These are phyloP conservation scores for Mucor piriformis DNA, from an alignment of 371 early-diverging fungal genomes.

Conservation along the genomic window DNA sequence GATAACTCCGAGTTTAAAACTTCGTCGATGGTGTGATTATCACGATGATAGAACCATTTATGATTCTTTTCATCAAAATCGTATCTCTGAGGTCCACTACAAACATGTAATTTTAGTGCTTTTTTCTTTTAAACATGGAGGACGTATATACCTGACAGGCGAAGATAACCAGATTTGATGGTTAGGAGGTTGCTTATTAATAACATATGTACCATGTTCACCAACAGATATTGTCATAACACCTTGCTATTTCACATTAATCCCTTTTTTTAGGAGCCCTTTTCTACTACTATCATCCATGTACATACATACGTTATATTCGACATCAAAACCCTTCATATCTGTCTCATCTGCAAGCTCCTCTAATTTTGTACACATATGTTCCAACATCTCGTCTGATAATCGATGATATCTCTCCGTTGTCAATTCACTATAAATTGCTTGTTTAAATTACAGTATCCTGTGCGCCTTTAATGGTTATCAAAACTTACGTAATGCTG, in stretches of 20 bases:
- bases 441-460: background rate
- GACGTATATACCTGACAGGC: conserved; percentile 73
- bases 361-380: conserved; percentile 76
- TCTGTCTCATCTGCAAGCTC: conserved; percentile 76
- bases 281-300: background rate
- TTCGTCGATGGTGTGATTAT: conserved; percentile 66
- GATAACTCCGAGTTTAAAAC: conserved; percentile 73
- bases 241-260: conserved; percentile 56
- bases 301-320: conserved; percentile 71
- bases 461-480: background rate
- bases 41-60: conserved; percentile 80
- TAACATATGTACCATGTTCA: conserved; percentile 88
- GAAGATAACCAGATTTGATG: conserved; percentile 98
- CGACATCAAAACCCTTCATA: conserved; percentile 78
- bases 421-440: conserved; percentile 46
- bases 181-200: conserved; percentile 99
- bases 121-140: no score
- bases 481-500: background rate
- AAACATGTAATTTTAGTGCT: background rate
- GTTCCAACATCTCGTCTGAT: conserved; percentile 74
- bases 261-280: background rate
- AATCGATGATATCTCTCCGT: conserved; percentile 68
- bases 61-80: conserved; percentile 64
- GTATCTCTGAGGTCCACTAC: conserved; percentile 93
- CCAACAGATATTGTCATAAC: conserved; percentile 91